Evolutionary conservation across 768 basidiomycete species (phyloP).

Genomic region (Tremella mesenterica): DNA sequence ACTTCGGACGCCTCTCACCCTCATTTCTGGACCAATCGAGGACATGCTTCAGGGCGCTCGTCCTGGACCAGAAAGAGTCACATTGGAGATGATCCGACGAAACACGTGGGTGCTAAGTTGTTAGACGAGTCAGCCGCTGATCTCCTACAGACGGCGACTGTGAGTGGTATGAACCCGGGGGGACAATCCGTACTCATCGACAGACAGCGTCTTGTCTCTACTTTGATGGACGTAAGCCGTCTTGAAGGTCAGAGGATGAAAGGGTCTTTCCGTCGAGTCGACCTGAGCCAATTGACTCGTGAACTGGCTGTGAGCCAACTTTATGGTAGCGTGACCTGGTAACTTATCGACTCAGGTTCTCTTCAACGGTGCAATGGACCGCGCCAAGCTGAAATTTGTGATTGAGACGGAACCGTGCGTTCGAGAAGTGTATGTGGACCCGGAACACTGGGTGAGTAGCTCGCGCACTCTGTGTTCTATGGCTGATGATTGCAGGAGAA

Average conservation of each 20-base stretch:
- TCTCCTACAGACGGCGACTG: no score
- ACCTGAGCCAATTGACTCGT: constrained; percentile 38
- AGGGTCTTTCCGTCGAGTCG: constrained; percentile 40
- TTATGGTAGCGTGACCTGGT: background rate
- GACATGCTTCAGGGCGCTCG: constrained; percentile 26
- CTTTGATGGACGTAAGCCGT: constrained; percentile 46
- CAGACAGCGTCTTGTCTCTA: constrained; percentile 44
- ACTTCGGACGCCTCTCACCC: constrained; percentile 25
- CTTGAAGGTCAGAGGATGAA: constrained; percentile 41
- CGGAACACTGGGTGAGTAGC: constrained; percentile 33
- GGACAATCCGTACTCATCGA: constrained; percentile 2
- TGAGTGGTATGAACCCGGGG: no score
- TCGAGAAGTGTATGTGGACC: constrained; percentile 38
- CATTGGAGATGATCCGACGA: constrained; percentile 28
- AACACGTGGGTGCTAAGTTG: constrained; percentile 29
- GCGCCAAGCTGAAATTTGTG: constrained; percentile 26
- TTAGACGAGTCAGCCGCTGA: background rate
- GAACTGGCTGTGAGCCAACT: constrained; percentile 37
- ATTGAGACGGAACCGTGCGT: constrained; percentile 36
- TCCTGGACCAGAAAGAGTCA: constrained; percentile 29
- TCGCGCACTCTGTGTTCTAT: background rate
- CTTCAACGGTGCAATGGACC: constrained; percentile 44
- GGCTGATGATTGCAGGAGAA: constrained; percentile 32
- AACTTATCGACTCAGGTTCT: constrained; percentile 12
- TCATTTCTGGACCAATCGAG: constrained; percentile 38